phyloP scores from a whole-genome alignment of 768 basidiomycete genomes.

The Dioszegia hungarica region DNA sequence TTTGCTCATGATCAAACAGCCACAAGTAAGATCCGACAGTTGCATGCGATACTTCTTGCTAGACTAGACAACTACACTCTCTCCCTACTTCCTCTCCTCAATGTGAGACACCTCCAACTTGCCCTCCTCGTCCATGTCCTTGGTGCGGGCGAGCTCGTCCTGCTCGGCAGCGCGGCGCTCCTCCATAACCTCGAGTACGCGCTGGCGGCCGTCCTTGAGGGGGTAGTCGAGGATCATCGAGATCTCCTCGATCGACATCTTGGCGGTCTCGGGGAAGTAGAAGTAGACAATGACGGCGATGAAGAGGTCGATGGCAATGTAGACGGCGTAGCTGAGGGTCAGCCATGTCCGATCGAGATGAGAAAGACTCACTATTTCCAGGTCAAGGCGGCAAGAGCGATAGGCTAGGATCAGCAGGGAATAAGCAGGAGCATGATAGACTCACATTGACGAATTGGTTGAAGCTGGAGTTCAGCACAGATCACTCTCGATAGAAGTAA shows the following conservation, averaged over 20 bases:
- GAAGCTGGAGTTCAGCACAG: neutral
- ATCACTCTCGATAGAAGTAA: constrained; percentile 8
- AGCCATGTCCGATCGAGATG: constrained; percentile 8
- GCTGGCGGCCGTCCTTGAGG: constrained; percentile 3
- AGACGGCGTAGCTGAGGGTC: constrained; percentile 19
- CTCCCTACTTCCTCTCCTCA: neutral
- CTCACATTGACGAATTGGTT: too few species aligned
- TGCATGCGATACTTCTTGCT: too few species aligned
- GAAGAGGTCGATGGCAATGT: constrained; percentile 16
- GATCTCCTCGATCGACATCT: constrained; percentile 12
- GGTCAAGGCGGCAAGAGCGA: constrained; percentile 18
- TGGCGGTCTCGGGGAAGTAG: constrained; percentile 22
- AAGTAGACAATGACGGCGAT: constrained; percentile 16
- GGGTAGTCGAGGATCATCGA: constrained; percentile 7
- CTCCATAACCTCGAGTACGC: neutral
- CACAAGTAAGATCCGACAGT: too few species aligned
- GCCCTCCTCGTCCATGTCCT: neutral
- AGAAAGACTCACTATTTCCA: constrained; percentile 19
- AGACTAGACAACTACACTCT: too few species aligned
- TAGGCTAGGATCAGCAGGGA: constrained; percentile 13
- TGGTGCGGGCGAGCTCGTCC: neutral
- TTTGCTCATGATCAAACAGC: too few species aligned
- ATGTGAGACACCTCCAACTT: neutral
- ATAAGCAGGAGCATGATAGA: too few species aligned
- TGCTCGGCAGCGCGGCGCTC: neutral